A percentile compares a stretch with the other conserved stretches of the same genome.
These are phyloP conservation scores for Colletotrichum cereale DNA, from an alignment of 2,329 filamentous ascomycete genomes.

Conservation along the genomic window DNA sequence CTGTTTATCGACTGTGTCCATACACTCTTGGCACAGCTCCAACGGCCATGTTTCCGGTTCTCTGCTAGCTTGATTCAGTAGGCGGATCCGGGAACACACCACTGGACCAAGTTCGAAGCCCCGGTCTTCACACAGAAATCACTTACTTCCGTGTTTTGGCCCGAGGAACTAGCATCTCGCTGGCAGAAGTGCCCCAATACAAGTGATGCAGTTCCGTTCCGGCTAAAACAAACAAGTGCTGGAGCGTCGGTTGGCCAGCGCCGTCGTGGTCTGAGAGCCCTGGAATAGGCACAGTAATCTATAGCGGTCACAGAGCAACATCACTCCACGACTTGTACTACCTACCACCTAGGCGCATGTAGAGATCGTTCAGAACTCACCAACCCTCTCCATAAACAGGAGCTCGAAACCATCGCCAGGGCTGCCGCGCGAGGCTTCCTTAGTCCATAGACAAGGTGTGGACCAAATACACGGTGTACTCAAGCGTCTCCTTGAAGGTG, in stretches of 20 bases:
- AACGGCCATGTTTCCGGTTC: conserved; percentile 10
- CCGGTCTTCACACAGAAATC: conserved; percentile 1
- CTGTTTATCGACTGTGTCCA: background rate
- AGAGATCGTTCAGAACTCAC: conserved; percentile 4
- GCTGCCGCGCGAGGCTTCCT: conserved; percentile 7
- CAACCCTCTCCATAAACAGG: background rate
- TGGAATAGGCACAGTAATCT: background rate
- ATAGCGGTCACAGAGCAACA: conserved; percentile 6
- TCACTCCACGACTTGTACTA: background rate
- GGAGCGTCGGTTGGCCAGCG: conserved; percentile 6
- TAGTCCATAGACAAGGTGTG: background rate
- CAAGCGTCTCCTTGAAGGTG: conserved; percentile 28
- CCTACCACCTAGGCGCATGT: background rate
- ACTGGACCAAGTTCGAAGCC: conserved; percentile 3
- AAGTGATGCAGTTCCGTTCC: conserved; percentile 22
- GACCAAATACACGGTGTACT: background rate
- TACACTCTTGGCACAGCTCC: conserved; percentile 1
- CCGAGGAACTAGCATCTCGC: conserved; percentile 31
- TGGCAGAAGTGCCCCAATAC: conserved; percentile 29
- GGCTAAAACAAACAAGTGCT: conserved; percentile 18
- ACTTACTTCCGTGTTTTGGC: conserved; percentile 13
- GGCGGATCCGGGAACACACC: conserved; percentile 19
- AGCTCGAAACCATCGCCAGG: conserved; percentile 5
- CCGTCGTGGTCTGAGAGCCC: background rate
- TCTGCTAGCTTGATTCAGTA: conserved; percentile 20